Evolutionary conservation across 2,329 filamentous ascomycete genomes (phyloP).

Genomic region (Claviceps fusiformis): DNA sequence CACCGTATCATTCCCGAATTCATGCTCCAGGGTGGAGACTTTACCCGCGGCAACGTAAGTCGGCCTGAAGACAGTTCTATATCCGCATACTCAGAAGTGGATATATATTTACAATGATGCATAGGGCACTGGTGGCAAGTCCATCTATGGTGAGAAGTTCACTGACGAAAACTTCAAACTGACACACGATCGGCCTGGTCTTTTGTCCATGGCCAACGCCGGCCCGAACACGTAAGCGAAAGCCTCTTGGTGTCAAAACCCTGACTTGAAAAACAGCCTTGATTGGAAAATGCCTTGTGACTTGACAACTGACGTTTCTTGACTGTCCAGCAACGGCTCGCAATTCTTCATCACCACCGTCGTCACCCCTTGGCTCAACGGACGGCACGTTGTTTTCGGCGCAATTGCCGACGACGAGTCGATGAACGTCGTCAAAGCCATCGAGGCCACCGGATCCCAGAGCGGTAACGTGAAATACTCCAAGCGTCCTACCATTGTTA

Average conservation of each 20-base stretch:
- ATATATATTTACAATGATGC: conserved; percentile 5
- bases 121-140: conserved; percentile 86
- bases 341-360: conserved; percentile 98
- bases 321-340: conserved; percentile 64
- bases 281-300: not conserved
- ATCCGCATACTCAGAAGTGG: not conserved
- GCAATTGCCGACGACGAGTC: conserved; percentile 44
- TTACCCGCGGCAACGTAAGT: conserved; percentile 80
- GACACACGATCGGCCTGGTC: conserved; percentile 61
- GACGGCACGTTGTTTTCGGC: conserved; percentile 76
- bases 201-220: conserved; percentile 91
- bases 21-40: conserved; percentile 95
- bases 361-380: conserved; percentile 71
- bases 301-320: not conserved
- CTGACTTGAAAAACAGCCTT: not conserved
- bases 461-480: conserved; percentile 41
- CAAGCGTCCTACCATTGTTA: conserved; percentile 45
- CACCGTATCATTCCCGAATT: conserved; percentile 87
- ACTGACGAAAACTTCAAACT: conserved; percentile 78
- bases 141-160: conserved; percentile 93
- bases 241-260: not conserved
- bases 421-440: conserved; percentile 41
- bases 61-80: not conserved
- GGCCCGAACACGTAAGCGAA: conserved; percentile 71
- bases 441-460: conserved; percentile 46